Base-by-base conservation (phyloP, 345 rosid species). In the Gossypium raimondii region DNA sequence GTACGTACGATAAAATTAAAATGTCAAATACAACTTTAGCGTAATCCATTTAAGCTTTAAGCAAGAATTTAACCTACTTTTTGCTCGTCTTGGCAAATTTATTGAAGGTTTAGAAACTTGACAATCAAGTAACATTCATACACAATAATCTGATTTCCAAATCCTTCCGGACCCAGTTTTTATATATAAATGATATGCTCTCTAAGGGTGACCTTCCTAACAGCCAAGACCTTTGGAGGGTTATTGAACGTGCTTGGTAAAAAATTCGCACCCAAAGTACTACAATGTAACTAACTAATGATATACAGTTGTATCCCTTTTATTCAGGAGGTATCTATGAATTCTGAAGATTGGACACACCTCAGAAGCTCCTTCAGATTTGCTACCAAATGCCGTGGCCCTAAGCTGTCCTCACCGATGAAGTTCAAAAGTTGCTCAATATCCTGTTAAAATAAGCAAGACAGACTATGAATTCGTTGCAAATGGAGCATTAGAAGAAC, bases 381-480 rank as follows among this genome's bases (percentile, higher is more conserved):
- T 66, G 92, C 97, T 77, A 95, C 76, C 57, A 95, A 84, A 16
- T 93, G 93, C 22, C 98, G 92, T 8, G 98, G 98, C 76, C 99
- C 99, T 84, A 95, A 81, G 78, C 98, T 95, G 75, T 80, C 82
- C 47, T 82, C 85, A 48, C 98, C 97, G 11, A 89, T 87, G 86
- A 81, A 95, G 86, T 85, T 95, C 83, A 90, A 76, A 62, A 94
- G 90, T 80, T 92, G 98, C 89, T 94, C 97, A 70, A 91, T 78
- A 86, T 94, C 93, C 98, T 94, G 86, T 78, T 78, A 73, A 3
- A 72, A 75, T 1, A 29, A 13, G 38, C 22, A 70, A 61, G 67
- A 52, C 17, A 61, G 67, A 27, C 7, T 6, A 55, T n/a, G 59
- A n/a, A n/a, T 55, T 55, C 24, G 10, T 55, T n/a, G 59, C 24